These are phyloP conservation scores for Monosporascus ibericus DNA, from an alignment of 2,329 filamentous ascomycete genomes.

Conservation along the genomic window DNA sequence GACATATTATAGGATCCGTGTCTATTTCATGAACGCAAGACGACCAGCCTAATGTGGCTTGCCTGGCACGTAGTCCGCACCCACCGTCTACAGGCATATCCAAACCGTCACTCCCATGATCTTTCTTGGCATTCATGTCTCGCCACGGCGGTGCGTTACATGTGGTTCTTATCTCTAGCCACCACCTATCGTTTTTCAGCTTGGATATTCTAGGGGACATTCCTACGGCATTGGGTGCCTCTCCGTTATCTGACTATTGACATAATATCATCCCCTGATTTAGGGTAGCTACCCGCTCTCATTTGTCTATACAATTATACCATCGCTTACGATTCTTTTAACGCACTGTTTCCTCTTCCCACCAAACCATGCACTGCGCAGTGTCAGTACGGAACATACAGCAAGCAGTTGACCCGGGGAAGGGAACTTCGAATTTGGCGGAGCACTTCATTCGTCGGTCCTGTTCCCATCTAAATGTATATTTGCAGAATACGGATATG, in stretches of 20 bases:
- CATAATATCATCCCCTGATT: background rate
- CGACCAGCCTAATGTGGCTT: background rate
- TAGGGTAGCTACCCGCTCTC: background rate
- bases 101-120: too few relatives aligned
- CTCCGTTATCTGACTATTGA: background rate
- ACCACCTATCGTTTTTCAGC: background rate
- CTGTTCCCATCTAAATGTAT: background rate
- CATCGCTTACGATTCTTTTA: background rate
- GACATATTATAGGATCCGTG: slow-evolving; percentile 55
- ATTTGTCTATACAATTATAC: background rate
- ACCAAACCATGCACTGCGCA: background rate
- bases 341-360: background rate
- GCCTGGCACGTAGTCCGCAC: background rate
- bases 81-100: too few relatives aligned
- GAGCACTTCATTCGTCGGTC: background rate
- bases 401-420: background rate
- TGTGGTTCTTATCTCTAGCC: background rate
- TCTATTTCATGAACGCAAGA: too few relatives aligned
- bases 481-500: background rate
- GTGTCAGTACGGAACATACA: background rate
- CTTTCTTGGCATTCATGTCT: background rate
- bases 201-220: background rate
- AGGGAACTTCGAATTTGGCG: background rate
- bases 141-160: background rate
- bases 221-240: background rate